These are phyloP conservation scores for Hirsutella rhossiliensis DNA, from an alignment of 2,329 filamentous ascomycete genomes.

Conservation along the genomic window DNA sequence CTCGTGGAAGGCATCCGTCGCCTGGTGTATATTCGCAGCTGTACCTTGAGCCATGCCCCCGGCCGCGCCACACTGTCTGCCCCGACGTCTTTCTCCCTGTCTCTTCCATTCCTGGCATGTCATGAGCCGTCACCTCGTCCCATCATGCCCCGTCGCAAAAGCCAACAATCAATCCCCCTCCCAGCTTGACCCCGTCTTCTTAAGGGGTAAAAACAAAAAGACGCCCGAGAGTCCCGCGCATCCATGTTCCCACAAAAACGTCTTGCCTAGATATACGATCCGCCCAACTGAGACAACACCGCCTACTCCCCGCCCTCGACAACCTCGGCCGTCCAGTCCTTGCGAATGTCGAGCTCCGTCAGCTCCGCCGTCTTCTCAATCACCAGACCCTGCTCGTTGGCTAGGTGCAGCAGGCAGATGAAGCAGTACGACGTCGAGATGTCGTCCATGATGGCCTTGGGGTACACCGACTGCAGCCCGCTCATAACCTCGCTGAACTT, in stretches of 20 bases:
- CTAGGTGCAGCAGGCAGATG: conserved; percentile 81
- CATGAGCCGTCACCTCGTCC: too few relatives aligned
- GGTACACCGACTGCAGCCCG: conserved; percentile 73
- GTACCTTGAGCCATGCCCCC: too few relatives aligned
- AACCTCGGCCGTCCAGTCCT: conserved; percentile 49
- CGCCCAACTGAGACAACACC: background rate
- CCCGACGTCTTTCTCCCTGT: too few relatives aligned
- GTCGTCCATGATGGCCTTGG: conserved; percentile 75
- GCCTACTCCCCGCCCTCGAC: conserved; percentile 25
- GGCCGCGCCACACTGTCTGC: too few relatives aligned
- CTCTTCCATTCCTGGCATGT: too few relatives aligned
- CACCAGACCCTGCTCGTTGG: conserved; percentile 82
- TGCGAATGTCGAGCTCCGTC: conserved; percentile 47
- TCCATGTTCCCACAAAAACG: background rate
- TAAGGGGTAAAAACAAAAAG: too few relatives aligned
- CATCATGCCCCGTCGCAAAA: too few relatives aligned
- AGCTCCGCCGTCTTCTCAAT: conserved; percentile 53
- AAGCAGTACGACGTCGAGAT: conserved; percentile 92
- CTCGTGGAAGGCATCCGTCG: too few relatives aligned
- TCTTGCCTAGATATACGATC: background rate
- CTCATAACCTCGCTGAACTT: conserved; percentile 93
- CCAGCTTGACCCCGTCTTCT: too few relatives aligned
- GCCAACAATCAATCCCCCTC: too few relatives aligned
- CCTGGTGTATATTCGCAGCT: too few relatives aligned
- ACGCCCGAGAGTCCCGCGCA: too few relatives aligned